A percentile compares a stretch with the other conserved stretches of the same genome.
Conservation (phyloP, 768 basidiomycete genomes). For the Collybia sordida region DNA sequence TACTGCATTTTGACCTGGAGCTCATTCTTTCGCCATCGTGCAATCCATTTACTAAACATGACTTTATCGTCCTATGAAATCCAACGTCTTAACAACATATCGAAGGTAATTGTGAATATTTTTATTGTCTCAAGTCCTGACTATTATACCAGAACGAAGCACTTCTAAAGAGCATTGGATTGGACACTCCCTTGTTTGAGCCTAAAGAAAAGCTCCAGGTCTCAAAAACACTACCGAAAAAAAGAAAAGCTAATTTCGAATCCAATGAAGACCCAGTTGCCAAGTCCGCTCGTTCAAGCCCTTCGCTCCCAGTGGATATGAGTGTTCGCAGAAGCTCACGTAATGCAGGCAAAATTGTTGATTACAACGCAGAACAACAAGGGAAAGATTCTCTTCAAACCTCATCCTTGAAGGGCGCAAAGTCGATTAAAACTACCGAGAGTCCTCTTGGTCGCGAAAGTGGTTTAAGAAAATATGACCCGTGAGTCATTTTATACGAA, state of each 20-base stretch:
- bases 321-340: constrained; percentile 67
- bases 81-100: constrained; percentile 32
- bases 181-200: constrained; percentile 48
- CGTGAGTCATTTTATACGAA: constrained; percentile 38
- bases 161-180: constrained; percentile 40
- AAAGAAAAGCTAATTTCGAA: constrained; percentile 36
- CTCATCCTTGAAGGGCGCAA: constrained; percentile 37
- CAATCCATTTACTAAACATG: constrained; percentile 13
- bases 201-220: constrained; percentile 40
- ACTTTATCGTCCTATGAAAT: constrained; percentile 31
- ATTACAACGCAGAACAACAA: constrained; percentile 50
- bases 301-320: constrained; percentile 12
- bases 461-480: constrained; percentile 41
- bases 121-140: constrained; percentile 1
- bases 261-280: constrained; percentile 18
- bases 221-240: constrained; percentile 30
- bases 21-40: too few relatives aligned
- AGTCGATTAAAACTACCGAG: constrained; percentile 26
- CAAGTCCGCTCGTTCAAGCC: constrained; percentile 32
- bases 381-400: constrained; percentile 33
- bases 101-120: constrained; percentile 17
- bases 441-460: constrained; percentile 36
- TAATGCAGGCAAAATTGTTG: constrained; percentile 54
- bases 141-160: constrained; percentile 34
- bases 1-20: too few relatives aligned